Evolutionary conservation across 805 yeast species (phyloP).

Genomic region (Candida succiphila): DNA sequence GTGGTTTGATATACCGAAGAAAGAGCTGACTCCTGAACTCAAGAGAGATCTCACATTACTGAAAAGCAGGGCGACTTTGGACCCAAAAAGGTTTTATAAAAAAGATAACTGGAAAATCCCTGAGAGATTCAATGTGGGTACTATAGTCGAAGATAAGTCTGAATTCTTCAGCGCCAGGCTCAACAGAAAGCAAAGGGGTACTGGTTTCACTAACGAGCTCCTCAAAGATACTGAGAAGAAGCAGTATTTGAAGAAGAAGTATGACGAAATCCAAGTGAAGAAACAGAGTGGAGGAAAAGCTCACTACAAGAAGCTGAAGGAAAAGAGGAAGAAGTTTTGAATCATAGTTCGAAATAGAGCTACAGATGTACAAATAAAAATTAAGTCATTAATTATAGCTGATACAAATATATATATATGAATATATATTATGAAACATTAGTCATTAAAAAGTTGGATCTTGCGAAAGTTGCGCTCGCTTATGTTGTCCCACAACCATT

Average conservation of each 20-base stretch:
- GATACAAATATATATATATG: neutral
- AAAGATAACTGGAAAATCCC: conserved; percentile 74
- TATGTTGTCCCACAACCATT: conserved; percentile 37
- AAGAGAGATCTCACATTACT: conserved; percentile 72
- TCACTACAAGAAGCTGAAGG: conserved; percentile 53
- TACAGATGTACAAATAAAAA: no score
- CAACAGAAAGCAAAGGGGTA: conserved; percentile 62
- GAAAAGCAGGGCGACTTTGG: conserved; percentile 82
- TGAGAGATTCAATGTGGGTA: conserved; percentile 80
- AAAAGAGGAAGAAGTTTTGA: conserved; percentile 44
- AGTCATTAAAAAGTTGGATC: conserved; percentile 23
- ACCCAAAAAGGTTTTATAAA: conserved; percentile 92
- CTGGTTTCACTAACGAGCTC: conserved; percentile 73
- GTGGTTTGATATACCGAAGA: conserved; percentile 78
- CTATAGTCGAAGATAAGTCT: conserved; percentile 71
- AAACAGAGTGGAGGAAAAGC: conserved; percentile 55
- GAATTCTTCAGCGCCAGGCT: conserved; percentile 67
- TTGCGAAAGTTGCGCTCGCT: conserved; percentile 40
- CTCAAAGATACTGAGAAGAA: conserved; percentile 61
- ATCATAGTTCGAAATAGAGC: no score
- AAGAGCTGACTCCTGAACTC: conserved; percentile 59
- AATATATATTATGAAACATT: neutral
- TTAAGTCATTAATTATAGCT: neutral
- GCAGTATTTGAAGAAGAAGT: conserved; percentile 78
- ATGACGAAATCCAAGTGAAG: conserved; percentile 63